A percentile compares a stretch with the other conserved stretches of the same genome.
Conservation (phyloP, 208 protist species). For the Leptomonas seymouri region DNA sequence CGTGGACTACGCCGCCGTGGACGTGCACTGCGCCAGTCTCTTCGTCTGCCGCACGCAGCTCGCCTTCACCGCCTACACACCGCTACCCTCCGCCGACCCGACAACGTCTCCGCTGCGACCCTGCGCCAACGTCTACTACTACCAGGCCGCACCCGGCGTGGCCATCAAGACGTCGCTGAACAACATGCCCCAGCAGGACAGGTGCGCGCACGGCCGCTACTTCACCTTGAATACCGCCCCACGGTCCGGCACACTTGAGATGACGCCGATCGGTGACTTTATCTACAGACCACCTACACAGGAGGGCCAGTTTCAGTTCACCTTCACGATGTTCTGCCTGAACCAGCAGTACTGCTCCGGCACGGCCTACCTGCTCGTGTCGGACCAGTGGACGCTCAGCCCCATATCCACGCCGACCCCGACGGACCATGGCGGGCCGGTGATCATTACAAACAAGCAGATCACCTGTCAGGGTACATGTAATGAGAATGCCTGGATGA, state of each 20-base stretch:
- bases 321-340: conserved; percentile 77
- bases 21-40: conserved; percentile 59
- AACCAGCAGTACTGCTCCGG: conserved; percentile 61
- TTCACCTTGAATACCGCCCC: conserved; percentile 59
- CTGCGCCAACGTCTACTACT: conserved; percentile 85
- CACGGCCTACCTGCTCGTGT: conserved; percentile 70
- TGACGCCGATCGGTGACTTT: conserved; percentile 74
- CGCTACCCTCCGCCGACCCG: conserved; percentile 21
- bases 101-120: conserved; percentile 37
- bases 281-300: conserved; percentile 49
- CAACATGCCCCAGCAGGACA: conserved; percentile 57
- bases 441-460: conserved; percentile 51
- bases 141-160: conserved; percentile 48
- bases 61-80: conserved; percentile 54
- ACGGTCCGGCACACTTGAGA: conserved; percentile 44
- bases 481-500: conserved; percentile 70
- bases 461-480: conserved; percentile 80
- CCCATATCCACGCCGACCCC: conserved; percentile 32
- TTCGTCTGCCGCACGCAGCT: conserved; percentile 61
- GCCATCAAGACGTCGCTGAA: conserved; percentile 64
- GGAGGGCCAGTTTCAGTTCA: conserved; percentile 55
- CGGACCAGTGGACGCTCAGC: conserved; percentile 43
- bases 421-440: conserved; percentile 4
- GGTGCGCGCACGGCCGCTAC: conserved; percentile 70
- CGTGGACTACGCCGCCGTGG: conserved; percentile 51